Base-by-base conservation (phyloP, 371 early-diverging fungal species). In the Mucor indicus region DNA sequence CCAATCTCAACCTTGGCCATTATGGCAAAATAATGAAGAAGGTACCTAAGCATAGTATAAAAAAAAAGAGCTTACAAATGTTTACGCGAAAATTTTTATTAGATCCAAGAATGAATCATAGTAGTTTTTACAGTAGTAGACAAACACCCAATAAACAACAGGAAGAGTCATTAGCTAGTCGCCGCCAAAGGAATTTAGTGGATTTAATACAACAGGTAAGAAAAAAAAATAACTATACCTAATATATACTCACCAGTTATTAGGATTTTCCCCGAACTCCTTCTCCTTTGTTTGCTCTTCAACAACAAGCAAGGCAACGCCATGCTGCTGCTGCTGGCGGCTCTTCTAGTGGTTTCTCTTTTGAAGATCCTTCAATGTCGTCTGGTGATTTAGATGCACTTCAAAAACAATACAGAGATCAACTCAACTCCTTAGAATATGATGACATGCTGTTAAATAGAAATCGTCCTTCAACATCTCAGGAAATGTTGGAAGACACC, bases 221-320 rank as follows among this genome's bases (percentile, higher is more conserved):
- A 4, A 16, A 15, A 33, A 33, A 22, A 15, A 8, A 29, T 25
- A 24, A 22, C 30, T 13, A 13, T 25, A n/a, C 13, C 3, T 16
- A 1, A 7, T n/a, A 10, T 24, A 4, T 33, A 19, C 9, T 23
- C 27, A 41, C 38, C 7, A 12, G 21, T 47, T 22, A 13, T 27
- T 50, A 78, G 62, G 91, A 91, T 55, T 91, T 89, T 50, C 91
- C 92, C 12, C 75, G 90, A 37, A 88, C 94, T 9, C 87, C 90
- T n/a, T 93, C 93, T 11, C 92, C 92, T 5, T 75, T 85, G 4
- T 82, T 82, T 55, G 83, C 83, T 22, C 66, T 79, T 48, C 85
- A 79, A 19, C 81, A 83, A 29, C 67, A 64, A 43, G 65, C 67
- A 16, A 74, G 75, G 17, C 71, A 71, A 38, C 64, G 77, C 10